Percentiles rank a stretch among this genome's conserved stretches.
Evolutionary conservation across 495 filamentous ascomycete species (phyloP).

Genomic region (Terfezia boudieri): DNA sequence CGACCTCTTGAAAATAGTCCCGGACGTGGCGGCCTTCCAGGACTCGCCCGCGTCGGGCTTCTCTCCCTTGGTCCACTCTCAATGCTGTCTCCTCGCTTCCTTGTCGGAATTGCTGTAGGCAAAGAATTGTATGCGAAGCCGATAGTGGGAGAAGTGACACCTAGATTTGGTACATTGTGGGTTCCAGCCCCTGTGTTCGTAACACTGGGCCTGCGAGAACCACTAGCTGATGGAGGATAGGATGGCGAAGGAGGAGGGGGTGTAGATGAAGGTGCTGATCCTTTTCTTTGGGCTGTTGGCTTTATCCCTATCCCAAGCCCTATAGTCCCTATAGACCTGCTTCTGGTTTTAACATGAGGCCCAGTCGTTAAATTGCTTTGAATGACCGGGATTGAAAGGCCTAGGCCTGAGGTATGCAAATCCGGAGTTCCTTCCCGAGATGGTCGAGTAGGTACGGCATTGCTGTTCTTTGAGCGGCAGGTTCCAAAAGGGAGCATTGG

Average conservation of each 20-base stretch:
- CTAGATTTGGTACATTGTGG: not conserved
- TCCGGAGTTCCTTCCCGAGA: slow-evolving; percentile 11
- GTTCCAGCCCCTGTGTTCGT: not conserved
- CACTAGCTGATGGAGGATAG: not conserved
- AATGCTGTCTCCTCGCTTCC: slow-evolving; percentile 2
- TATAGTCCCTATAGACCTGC: slow-evolving; percentile 13
- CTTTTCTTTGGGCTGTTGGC: slow-evolving; percentile 6
- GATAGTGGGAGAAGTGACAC: not conserved
- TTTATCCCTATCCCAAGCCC: slow-evolving; percentile 9
- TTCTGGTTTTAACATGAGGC: slow-evolving; percentile 12
- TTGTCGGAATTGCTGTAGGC: slow-evolving; percentile 4
- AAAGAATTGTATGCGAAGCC: slow-evolving; percentile 4
- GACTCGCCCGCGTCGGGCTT: slow-evolving; percentile 12
- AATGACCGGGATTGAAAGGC: slow-evolving; percentile 13
- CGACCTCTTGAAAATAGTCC: slow-evolving; percentile 10
- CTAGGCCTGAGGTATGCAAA: slow-evolving; percentile 7
- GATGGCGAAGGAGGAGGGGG: slow-evolving; percentile 5
- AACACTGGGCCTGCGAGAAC: not conserved
- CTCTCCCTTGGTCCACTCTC: slow-evolving; percentile 6
- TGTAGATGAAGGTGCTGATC: slow-evolving; percentile 11
- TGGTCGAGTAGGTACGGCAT: slow-evolving; percentile 5
- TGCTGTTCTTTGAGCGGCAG: slow-evolving; percentile 9
- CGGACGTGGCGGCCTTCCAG: slow-evolving; percentile 9
- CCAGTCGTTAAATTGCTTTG: slow-evolving; percentile 2
- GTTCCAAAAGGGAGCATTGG: slow-evolving; percentile 4